Evolutionary conservation across 176 grass and related monocot species (phyloP).

Genomic region (Hyparrhenia diplandra): DNA sequence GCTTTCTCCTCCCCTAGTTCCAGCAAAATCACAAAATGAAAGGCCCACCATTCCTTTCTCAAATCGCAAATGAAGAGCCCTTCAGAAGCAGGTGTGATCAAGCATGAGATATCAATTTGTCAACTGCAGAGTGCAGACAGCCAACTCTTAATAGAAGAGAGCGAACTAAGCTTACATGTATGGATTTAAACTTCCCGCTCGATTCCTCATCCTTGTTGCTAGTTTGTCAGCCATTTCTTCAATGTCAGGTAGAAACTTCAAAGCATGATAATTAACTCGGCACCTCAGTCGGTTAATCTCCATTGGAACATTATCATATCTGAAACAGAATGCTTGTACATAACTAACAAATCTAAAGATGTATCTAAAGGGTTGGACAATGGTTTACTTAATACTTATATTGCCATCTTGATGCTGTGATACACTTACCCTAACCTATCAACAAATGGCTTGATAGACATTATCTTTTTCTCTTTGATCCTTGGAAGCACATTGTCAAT

Average conservation of each 20-base stretch:
- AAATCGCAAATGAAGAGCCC: conserved; percentile 98
- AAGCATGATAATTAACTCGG: conserved; percentile 96
- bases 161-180: conserved; percentile 64
- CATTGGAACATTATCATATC: conserved; percentile 98
- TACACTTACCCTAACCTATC: conserved; percentile 91
- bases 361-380: neutral
- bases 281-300: conserved; percentile 95
- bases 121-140: neutral
- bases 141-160: neutral
- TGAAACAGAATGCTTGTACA: conserved; percentile 27
- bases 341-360: neutral
- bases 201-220: conserved; percentile 89
- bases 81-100: conserved; percentile 29
- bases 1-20: conserved; percentile 91
- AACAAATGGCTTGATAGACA: conserved; percentile 96
- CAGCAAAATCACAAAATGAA: conserved; percentile 98
- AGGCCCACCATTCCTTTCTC: conserved; percentile 99
- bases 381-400: conserved; percentile 6
- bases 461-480: conserved; percentile 98
- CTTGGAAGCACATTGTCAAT: conserved; percentile 99
- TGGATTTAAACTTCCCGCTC: conserved; percentile 64
- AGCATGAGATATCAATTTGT: conserved; percentile 16
- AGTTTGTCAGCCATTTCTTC: conserved; percentile 96
- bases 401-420: neutral
- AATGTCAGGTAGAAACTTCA: conserved; percentile 95